Evolutionary conservation across 148 eudicot genomes (phyloP).

Genomic region (Nepenthes gracilis): DNA sequence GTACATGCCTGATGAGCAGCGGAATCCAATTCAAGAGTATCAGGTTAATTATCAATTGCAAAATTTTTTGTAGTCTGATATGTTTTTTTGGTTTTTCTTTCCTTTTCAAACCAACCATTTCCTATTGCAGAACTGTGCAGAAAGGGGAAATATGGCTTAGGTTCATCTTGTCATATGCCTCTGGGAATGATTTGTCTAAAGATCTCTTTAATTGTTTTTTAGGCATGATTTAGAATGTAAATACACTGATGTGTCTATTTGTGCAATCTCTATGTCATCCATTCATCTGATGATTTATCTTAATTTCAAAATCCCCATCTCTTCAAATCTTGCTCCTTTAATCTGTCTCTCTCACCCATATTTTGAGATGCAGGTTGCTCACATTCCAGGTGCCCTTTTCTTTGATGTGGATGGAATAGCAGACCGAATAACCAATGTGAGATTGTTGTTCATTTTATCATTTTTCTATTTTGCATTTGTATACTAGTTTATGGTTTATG

Average conservation of each 20-base stretch:
- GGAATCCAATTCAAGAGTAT: constrained; percentile 92
- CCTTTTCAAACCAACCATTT: not conserved
- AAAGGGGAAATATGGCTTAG: too few relatives aligned
- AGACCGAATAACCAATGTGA: constrained; percentile 73
- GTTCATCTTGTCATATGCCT: too few relatives aligned
- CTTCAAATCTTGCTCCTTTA: not conserved
- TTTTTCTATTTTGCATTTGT: not conserved
- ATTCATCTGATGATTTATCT: not conserved
- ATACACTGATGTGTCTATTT: too few relatives aligned
- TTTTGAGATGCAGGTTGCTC: constrained; percentile 56
- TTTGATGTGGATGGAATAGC: constrained; percentile 88
- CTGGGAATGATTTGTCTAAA: too few relatives aligned
- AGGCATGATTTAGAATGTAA: too few relatives aligned
- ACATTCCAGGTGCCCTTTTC: constrained; percentile 94
- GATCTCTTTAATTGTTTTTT: too few relatives aligned
- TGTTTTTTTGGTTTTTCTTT: not conserved
- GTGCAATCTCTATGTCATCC: too few relatives aligned
- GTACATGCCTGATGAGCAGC: constrained; percentile 97
- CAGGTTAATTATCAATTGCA: constrained; percentile 28
- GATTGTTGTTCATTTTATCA: constrained; percentile 17
- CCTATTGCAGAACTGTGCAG: not conserved
- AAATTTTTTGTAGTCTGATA: not conserved
- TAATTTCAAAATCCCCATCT: not conserved
- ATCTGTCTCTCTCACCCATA: not conserved
- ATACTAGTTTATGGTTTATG: not conserved